Percentiles rank a stretch among this genome's conserved stretches.
phyloP scores from a whole-genome alignment of 2,329 filamentous ascomycete genomes.

The Cladophialophora psammophila region DNA sequence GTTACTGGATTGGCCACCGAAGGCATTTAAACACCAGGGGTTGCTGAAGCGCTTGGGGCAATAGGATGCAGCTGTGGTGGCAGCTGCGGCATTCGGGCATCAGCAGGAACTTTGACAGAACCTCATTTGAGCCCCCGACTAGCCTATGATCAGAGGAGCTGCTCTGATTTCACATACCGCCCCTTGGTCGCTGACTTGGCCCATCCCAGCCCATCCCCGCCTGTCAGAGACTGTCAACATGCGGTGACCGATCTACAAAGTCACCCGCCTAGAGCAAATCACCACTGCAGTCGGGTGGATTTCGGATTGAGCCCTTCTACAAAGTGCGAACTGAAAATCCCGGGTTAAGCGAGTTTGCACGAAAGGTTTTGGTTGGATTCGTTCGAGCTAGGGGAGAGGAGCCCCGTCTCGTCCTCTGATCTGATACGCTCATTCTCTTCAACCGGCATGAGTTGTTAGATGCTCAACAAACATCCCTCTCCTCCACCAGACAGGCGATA shows the following conservation, averaged over 20 bases:
- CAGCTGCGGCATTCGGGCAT: slow-evolving; percentile 12
- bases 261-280: slow-evolving; percentile 7
- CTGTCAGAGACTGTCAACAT: slow-evolving; percentile 35
- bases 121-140: slow-evolving; percentile 3
- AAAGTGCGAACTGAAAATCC: neutral
- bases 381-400: slow-evolving; percentile 27
- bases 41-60: slow-evolving; percentile 7
- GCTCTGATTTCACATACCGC: slow-evolving; percentile 32
- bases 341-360: slow-evolving; percentile 20
- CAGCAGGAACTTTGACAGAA: slow-evolving; percentile 20
- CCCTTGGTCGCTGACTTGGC: slow-evolving; percentile 24
- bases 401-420: slow-evolving; percentile 29
- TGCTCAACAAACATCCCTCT: slow-evolving; percentile 15
- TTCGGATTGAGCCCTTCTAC: neutral
- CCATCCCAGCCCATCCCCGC: slow-evolving; percentile 21
- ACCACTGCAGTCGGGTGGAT: neutral
- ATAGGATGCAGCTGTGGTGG: neutral
- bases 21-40: neutral
- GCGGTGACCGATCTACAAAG: slow-evolving; percentile 31
- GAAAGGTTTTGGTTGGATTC: slow-evolving; percentile 21
- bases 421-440: slow-evolving; percentile 19
- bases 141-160: slow-evolving; percentile 12
- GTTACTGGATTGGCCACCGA: slow-evolving; percentile 16
- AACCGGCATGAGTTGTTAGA: slow-evolving; percentile 13
- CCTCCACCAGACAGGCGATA: slow-evolving; percentile 6